phyloP scores from a whole-genome alignment of 1,139 yeast genomes.

The Ogataea hybrid region DNA sequence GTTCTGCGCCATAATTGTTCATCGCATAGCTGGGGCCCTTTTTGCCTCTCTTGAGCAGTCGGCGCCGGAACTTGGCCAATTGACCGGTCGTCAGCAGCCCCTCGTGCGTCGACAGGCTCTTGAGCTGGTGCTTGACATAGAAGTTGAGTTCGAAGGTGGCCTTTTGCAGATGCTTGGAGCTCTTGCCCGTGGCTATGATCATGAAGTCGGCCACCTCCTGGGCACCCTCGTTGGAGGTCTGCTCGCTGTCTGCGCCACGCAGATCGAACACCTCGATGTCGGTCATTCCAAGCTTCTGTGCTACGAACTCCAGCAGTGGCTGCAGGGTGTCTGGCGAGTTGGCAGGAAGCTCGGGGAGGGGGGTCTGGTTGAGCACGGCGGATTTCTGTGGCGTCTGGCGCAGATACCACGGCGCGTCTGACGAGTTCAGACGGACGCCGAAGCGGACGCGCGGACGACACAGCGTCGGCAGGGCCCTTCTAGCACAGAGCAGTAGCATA shows the following conservation, averaged over 20 bases:
- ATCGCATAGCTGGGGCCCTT: slow-evolving; percentile 52
- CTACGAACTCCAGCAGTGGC: slow-evolving; percentile 46
- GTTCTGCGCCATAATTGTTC: slow-evolving; percentile 50
- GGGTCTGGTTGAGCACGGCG: slow-evolving; percentile 35
- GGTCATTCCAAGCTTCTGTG: slow-evolving; percentile 61
- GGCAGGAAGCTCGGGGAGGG: slow-evolving; percentile 51
- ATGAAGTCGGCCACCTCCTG: slow-evolving; percentile 47
- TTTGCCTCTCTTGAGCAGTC: slow-evolving; percentile 58
- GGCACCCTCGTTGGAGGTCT: slow-evolving; percentile 45
- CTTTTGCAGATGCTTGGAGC: slow-evolving; percentile 70
- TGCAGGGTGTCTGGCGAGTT: slow-evolving; percentile 52
- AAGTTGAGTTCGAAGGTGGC: slow-evolving; percentile 61
- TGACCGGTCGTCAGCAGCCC: slow-evolving; percentile 68
- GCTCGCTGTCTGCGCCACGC: slow-evolving; percentile 36
- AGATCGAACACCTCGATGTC: slow-evolving; percentile 62
- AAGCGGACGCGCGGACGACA: background rate
- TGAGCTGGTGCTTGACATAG: slow-evolving; percentile 43
- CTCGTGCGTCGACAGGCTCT: slow-evolving; percentile 53
- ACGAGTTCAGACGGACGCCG: slow-evolving; percentile 1
- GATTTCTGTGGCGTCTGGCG: slow-evolving; percentile 44
- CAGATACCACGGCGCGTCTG: slow-evolving; percentile 57
- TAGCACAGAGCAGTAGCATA: background rate
- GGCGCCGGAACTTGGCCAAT: slow-evolving; percentile 56
- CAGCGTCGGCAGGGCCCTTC: background rate
- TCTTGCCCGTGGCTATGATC: slow-evolving; percentile 74